Conservation (phyloP, 2,329 filamentous ascomycete genomes). For the Arachnomyces sp. region DNA sequence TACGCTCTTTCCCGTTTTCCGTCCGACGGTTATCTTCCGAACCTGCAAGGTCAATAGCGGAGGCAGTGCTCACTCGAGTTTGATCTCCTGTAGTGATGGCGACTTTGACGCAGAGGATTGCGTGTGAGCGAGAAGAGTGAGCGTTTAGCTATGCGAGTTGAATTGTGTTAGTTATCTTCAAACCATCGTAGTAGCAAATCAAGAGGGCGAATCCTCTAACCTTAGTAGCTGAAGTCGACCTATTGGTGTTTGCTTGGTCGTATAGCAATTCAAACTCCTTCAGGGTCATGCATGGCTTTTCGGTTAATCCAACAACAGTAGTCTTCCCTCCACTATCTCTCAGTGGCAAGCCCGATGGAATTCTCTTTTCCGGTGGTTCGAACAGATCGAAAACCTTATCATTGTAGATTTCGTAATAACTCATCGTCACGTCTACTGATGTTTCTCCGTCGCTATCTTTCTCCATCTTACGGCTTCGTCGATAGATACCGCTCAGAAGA, state of each 20-base stretch:
- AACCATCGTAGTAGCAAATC: neutral
- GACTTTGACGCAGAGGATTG: constrained; percentile 83
- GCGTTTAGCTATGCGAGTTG: constrained; percentile 60
- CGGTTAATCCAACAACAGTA: constrained; percentile 75
- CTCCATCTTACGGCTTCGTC: constrained; percentile 73
- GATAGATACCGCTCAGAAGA: constrained; percentile 76
- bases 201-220: constrained; percentile 23
- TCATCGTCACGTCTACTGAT: constrained; percentile 65
- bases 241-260: constrained; percentile 84
- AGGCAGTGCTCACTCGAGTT: constrained; percentile 71
- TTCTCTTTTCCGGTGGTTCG: constrained; percentile 79
- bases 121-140: constrained; percentile 82
- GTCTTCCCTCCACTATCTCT: constrained; percentile 83
- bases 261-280: constrained; percentile 88
- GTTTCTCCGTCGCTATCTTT: constrained; percentile 69
- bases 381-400: constrained; percentile 91
- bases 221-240: constrained; percentile 83
- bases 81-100: constrained; percentile 64
- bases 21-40: constrained; percentile 93
- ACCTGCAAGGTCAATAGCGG: constrained; percentile 88
- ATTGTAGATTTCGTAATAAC: constrained; percentile 96
- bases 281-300: constrained; percentile 71
- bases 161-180: constrained; percentile 7
- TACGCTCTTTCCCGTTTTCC: constrained; percentile 83
- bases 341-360: constrained; percentile 68